Base-by-base conservation (phyloP, 2,329 filamentous ascomycete genomes). In the Aspergillus texensis region DNA sequence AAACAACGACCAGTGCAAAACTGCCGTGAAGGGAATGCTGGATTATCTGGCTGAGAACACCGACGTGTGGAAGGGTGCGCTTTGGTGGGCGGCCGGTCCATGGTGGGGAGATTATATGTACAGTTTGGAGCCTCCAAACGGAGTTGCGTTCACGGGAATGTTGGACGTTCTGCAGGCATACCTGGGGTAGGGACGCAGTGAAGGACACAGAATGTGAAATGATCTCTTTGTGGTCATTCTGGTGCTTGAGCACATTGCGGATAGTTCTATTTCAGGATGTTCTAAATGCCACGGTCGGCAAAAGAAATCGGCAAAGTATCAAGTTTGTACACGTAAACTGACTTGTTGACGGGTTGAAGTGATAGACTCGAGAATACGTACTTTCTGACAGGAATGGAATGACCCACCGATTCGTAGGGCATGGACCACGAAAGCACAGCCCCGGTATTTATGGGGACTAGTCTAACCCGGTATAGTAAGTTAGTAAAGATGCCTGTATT, bases 61-160 rank as follows among this genome's bases (percentile, higher is more conserved):
- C 1, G 83, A 86, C 73, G 83, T 86, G 3, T 86, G 85, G 85
- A 74, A 72, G 39, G 85, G 85, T 14, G 82, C 79, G 0, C 56
- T 82, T 0, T 87, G 83, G 83, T 87, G 85, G 84, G 81, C 82
- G 34, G 85, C 83, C 26, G 85, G 85, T 0, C 84, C 84, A 2
- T 86, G 75, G 77, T 79, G 81, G 83, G 80, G 68, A 0, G 71
- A 78, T 61, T 84, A 85, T 62, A 82, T 83, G 52, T 84, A 75
- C 58, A 77, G 70, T 53, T 79, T 86, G 69, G 85, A 86, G 77
- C 84, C 85, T 0, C 72, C 78, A 8, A 75, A 61, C 64, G 83
- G 83, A 0, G 65, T 69, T 19, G 82, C 80, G 6, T 85, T 81
- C 73, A 68, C 68, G 57, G 68, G 72, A 28, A 71, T 74, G 65